A percentile compares a stretch with the other conserved stretches of the same genome.
Evolutionary conservation across 192 early-diverging fungal species (phyloP).

Genomic region (Paraglomus occultum): DNA sequence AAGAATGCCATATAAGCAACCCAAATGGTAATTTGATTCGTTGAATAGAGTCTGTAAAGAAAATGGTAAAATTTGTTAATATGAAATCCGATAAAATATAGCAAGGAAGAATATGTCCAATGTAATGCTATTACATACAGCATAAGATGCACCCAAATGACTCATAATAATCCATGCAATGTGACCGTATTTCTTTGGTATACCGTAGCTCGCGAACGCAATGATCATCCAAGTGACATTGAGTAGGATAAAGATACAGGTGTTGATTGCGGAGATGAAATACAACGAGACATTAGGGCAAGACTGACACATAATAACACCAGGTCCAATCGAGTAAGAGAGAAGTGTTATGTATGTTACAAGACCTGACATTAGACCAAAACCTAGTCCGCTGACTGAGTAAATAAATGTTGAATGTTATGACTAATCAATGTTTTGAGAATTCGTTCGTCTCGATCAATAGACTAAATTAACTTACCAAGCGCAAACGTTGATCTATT

Average conservation of each 20-base stretch:
- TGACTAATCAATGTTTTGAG: neutral
- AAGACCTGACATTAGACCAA: conserved; percentile 68
- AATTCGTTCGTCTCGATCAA: neutral
- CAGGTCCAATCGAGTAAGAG: conserved; percentile 68
- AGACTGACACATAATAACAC: conserved; percentile 63
- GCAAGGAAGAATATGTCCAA: conserved; percentile 5
- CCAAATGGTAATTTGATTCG: conserved; percentile 37
- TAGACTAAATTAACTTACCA: conserved; percentile 39
- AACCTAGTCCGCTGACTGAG: conserved; percentile 64
- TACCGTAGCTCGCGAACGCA: conserved; percentile 65
- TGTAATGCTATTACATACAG: conserved; percentile 41
- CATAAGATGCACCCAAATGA: conserved; percentile 69
- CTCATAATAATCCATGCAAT: conserved; percentile 52
- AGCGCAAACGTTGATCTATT: conserved; percentile 65
- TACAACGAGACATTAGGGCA: conserved; percentile 60
- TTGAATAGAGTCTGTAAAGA: conserved; percentile 46
- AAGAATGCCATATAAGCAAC: conserved; percentile 44
- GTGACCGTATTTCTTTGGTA: conserved; percentile 38
- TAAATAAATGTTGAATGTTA: neutral
- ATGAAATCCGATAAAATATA: neutral
- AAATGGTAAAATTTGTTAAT: neutral
- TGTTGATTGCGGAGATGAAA: conserved; percentile 69
- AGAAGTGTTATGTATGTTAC: conserved; percentile 67
- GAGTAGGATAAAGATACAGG: conserved; percentile 66
- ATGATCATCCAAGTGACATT: conserved; percentile 76